Evolutionary conservation across 768 basidiomycete species (phyloP).

Genomic region (Myochromella boudieri): DNA sequence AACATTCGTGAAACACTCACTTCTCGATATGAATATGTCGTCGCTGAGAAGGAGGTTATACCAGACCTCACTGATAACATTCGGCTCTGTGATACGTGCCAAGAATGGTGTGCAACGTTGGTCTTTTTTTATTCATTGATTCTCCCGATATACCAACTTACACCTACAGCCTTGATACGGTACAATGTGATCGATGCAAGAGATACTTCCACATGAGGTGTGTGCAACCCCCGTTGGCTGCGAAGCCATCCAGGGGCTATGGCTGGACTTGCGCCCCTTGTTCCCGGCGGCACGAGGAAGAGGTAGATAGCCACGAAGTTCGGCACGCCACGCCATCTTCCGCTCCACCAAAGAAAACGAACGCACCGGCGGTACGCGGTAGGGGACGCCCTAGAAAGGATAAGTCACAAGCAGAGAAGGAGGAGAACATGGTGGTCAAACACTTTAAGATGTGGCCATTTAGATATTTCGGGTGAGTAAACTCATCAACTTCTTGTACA

Average conservation of each 20-base stretch:
- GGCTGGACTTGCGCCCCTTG: conserved; percentile 98
- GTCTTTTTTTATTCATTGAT: conserved; percentile 23
- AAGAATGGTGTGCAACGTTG: conserved; percentile 87
- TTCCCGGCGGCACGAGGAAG: conserved; percentile 82
- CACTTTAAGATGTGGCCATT: conserved; percentile 93
- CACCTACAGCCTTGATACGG: conserved; percentile 68
- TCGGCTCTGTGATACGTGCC: conserved; percentile 84
- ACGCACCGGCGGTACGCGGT: conserved; percentile 70
- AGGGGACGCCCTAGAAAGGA: conserved; percentile 81
- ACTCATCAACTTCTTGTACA: conserved; percentile 4
- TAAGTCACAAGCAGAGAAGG: conserved; percentile 67
- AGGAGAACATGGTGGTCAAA: conserved; percentile 75
- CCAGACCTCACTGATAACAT: conserved; percentile 85
- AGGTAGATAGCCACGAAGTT: conserved; percentile 74
- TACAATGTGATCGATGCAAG: conserved; percentile 91
- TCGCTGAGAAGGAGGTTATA: conserved; percentile 92
- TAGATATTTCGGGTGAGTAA: conserved; percentile 90
- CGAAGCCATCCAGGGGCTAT: conserved; percentile 94
- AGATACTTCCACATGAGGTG: conserved; percentile 94
- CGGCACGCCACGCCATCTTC: conserved; percentile 52
- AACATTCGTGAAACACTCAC: conserved; percentile 76
- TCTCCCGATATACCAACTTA: conserved; percentile 6
- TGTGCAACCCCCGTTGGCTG: conserved; percentile 85
- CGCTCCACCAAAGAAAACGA: conserved; percentile 53
- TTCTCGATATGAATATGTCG: conserved; percentile 89